phyloP scores from a whole-genome alignment of 2,329 filamentous ascomycete species.

The Exophiala spinifera region DNA sequence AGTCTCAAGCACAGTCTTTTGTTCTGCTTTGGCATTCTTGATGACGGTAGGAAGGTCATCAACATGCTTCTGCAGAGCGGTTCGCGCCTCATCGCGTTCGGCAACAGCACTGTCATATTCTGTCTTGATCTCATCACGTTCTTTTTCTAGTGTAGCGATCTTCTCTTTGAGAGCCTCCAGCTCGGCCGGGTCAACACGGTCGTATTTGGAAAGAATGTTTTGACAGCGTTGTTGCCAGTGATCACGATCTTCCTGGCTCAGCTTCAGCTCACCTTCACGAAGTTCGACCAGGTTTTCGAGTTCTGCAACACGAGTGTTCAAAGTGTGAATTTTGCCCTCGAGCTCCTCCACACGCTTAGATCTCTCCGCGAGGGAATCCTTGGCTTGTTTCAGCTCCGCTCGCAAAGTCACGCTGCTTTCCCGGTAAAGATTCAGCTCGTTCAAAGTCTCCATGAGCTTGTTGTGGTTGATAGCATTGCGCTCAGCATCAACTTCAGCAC shows the following conservation, averaged over 20 bases:
- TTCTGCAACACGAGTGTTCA: constrained; percentile 76
- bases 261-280: constrained; percentile 81
- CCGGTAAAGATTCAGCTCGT: constrained; percentile 91
- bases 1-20: constrained; percentile 45
- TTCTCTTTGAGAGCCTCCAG: constrained; percentile 83
- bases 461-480: constrained; percentile 75
- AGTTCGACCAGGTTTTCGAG: constrained; percentile 77
- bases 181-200: constrained; percentile 89
- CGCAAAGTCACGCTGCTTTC: constrained; percentile 91
- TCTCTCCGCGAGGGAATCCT: constrained; percentile 72
- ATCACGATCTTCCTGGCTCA: constrained; percentile 87
- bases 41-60: constrained; percentile 49
- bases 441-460: constrained; percentile 89
- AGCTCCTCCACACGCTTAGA: constrained; percentile 71
- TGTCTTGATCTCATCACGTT: constrained; percentile 63
- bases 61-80: constrained; percentile 48
- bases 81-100: constrained; percentile 42
- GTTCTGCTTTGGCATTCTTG: constrained; percentile 49
- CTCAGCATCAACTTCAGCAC: constrained; percentile 68
- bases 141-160: constrained; percentile 62
- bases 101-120: constrained; percentile 51
- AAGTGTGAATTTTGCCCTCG: constrained; percentile 70
- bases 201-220: constrained; percentile 92
- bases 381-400: constrained; percentile 76
- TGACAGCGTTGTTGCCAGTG: constrained; percentile 95